Evolutionary conservation across 1,139 yeast genomes (phyloP).

Genomic region (Scheffersomyces cryptocercus): DNA sequence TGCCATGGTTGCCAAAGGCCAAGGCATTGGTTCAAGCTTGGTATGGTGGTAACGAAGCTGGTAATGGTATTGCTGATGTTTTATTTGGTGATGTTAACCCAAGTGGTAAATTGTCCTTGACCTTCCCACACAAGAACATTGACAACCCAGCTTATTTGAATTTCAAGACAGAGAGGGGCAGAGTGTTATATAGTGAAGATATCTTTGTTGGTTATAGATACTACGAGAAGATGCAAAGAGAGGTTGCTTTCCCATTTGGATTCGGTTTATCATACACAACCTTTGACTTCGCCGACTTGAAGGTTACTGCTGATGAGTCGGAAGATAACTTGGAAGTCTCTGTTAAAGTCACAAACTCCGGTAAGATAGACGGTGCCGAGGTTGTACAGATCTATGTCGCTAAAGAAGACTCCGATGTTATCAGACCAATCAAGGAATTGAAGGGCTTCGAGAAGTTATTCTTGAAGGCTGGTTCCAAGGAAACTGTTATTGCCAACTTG

Average conservation of each 20-base stretch:
- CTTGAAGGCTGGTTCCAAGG: not conserved
- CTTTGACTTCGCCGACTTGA: conserved; percentile 15
- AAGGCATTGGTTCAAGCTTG: conserved; percentile 20
- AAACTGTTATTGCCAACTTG: conserved; percentile 4
- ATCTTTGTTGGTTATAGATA: conserved; percentile 23
- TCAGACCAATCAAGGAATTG: conserved; percentile 58
- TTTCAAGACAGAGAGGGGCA: conserved; percentile 22
- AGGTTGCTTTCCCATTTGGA: conserved; percentile 26
- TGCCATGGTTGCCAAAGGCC: conserved; percentile 19
- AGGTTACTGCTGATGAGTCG: conserved; percentile 9
- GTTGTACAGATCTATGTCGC: conserved; percentile 48
- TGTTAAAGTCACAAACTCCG: conserved; percentile 45
- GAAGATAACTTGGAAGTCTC: conserved; percentile 19
- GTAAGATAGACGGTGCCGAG: conserved; percentile 43
- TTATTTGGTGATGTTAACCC: conserved; percentile 29
- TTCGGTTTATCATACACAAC: conserved; percentile 26
- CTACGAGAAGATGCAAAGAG: conserved; percentile 9
- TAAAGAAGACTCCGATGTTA: conserved; percentile 39
- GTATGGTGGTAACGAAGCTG: conserved; percentile 26
- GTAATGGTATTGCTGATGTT: conserved; percentile 29
- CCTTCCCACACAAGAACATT: conserved; percentile 46
- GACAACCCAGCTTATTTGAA: conserved; percentile 49
- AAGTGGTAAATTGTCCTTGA: conserved; percentile 31
- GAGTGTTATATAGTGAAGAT: conserved; percentile 28
- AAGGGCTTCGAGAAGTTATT: conserved; percentile 48